Base-by-base conservation (phyloP, 164 flowering plant genomes). In the Dillenia suffruticosa region DNA sequence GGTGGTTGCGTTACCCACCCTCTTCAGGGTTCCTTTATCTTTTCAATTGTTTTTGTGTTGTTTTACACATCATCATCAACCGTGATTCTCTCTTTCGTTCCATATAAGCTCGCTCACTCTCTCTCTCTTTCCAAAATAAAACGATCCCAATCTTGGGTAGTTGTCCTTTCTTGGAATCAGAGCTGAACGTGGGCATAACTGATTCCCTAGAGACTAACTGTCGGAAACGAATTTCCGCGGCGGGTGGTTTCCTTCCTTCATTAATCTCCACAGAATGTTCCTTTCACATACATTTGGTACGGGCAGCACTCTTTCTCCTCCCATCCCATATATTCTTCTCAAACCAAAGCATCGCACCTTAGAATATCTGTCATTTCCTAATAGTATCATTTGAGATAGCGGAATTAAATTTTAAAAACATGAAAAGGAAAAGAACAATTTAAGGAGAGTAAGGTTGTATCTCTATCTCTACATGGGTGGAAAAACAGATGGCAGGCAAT, bases 91-190 rank as follows among this genome's bases (percentile, higher is more conserved):
- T 56, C 51, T 69, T 51, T 46, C 56, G 13, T 49, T 58, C 56
- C 63, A 58, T 49, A 68, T 75, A 62, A 70, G 54, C 15, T 71
- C 60, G 69, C 69, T 78, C 63, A 52, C 48, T 5, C 51, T 65
- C 54, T 64, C 54, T 54, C 58, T 66, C 57, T 69, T 53, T 63
- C 59, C 40, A 12, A 19, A 44, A 16, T 10, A 6, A 54, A 49
- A 66, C 66, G 66, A 75, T 75, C 67, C 77, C 62, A 79, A 76
- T 66, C 78, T 74, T 79, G 67, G 32, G 9, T 32, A 56, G 15
- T 57, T 69, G 80, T 70, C 63, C 78, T 74, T 74, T 69, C 76
- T 76, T 52, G 75, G 79, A 77, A 66, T 73, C 69, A 64, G 63
- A 45, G 54, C n/a, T 64, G 45, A 46, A 60, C 32, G 12, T 12